A percentile compares a stretch with the other conserved stretches of the same genome.
Evolutionary conservation across 176 grass and related monocot species (phyloP).

Genomic region (Puccinellia tenuiflora): DNA sequence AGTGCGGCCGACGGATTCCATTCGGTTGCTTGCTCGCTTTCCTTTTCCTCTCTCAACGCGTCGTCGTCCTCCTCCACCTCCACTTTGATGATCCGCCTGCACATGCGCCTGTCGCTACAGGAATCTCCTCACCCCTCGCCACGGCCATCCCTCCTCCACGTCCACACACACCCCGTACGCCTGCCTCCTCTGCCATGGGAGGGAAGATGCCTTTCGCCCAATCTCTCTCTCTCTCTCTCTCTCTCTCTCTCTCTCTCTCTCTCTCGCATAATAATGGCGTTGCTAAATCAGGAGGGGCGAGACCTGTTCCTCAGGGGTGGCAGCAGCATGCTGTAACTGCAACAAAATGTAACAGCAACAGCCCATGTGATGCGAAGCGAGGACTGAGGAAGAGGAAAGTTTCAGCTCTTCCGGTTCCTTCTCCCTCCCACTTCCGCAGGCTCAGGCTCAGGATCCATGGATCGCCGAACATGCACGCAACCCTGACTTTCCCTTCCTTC

Average conservation of each 20-base stretch:
- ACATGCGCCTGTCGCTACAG: constrained; percentile 9
- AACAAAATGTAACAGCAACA: constrained; percentile 19
- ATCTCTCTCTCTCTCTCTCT: too few relatives aligned
- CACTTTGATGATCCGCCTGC: neutral
- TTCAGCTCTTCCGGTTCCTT: constrained; percentile 14
- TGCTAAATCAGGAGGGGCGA: constrained; percentile 27
- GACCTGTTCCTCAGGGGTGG: constrained; percentile 13
- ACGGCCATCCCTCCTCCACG: neutral
- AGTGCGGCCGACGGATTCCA: neutral
- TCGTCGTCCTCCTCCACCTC: neutral
- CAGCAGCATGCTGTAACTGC: neutral
- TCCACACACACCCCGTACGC: neutral
- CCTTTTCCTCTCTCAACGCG: neutral
- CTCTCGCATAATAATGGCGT: constrained; percentile 13
- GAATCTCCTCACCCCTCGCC: neutral
- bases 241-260: neutral
- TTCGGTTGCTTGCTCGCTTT: neutral
- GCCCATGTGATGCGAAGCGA: constrained; percentile 9
- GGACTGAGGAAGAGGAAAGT: neutral
- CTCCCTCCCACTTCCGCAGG: neutral
- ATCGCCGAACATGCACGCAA: neutral
- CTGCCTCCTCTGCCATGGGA: neutral
- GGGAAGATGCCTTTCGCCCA: neutral
- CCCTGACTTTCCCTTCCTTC: neutral
- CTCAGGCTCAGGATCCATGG: neutral